Conservation (phyloP, 495 filamentous ascomycete species). For the Amphirosellinia nigrospora region DNA sequence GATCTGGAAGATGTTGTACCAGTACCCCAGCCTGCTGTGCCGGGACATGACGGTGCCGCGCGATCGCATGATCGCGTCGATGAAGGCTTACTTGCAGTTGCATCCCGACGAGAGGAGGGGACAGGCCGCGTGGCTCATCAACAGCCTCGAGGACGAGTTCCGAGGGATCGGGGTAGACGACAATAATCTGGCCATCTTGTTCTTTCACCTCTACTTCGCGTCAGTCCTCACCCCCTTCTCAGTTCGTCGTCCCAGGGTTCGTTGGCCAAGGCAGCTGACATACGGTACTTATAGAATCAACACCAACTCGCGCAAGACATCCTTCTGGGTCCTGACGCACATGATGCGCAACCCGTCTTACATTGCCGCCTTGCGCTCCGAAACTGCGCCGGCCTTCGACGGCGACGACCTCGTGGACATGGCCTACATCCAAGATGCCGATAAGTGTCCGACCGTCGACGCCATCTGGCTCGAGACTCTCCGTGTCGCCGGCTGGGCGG, state of each 20-base stretch:
- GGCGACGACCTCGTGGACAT: constrained; percentile 25
- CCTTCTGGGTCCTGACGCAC: constrained; percentile 31
- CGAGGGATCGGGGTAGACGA: constrained; percentile 21
- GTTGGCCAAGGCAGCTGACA: not conserved
- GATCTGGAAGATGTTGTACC: constrained; percentile 30
- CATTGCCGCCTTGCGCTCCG: constrained; percentile 23
- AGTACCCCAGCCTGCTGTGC: constrained; percentile 25
- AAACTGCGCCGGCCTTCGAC: constrained; percentile 28
- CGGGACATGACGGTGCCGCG: constrained; percentile 22
- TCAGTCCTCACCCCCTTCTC: not conserved
- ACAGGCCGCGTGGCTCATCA: constrained; percentile 27
- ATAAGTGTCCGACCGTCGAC: constrained; percentile 28
- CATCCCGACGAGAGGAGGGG: not conserved
- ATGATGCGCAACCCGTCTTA: constrained; percentile 24
- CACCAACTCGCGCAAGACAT: constrained; percentile 31
- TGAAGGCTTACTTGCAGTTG: too few species aligned
- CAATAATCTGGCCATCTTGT: constrained; percentile 25
- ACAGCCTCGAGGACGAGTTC: constrained; percentile 28
- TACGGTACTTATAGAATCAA: constrained; percentile 22
- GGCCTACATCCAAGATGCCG: constrained; percentile 23
- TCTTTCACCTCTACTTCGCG: constrained; percentile 28
- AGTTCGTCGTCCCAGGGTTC: not conserved
- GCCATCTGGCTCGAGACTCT: constrained; percentile 36
- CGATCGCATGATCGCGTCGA: constrained; percentile 18
- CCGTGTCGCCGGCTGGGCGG: constrained; percentile 25